Percentiles rank a stretch among this genome's conserved stretches.
Conservation (phyloP, 306 rosid genomes). For the Echinosophora koreensis region DNA sequence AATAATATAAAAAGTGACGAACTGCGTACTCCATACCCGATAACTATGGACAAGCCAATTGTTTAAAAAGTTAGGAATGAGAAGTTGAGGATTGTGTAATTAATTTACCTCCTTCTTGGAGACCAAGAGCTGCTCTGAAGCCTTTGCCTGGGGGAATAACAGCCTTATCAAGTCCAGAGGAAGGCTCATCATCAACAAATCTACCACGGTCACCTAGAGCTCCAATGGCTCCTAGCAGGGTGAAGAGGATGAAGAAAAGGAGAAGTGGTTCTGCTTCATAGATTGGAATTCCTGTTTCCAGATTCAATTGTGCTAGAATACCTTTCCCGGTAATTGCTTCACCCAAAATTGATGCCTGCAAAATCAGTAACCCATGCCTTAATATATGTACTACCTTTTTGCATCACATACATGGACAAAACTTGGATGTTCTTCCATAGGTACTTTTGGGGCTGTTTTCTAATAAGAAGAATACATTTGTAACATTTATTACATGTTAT, state of each 20-base stretch:
- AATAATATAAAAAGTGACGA: too few relatives aligned
- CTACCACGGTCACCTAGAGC: constrained; percentile 93
- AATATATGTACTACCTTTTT: neutral
- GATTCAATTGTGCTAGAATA: constrained; percentile 82
- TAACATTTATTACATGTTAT: too few relatives aligned
- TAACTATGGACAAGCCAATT: too few relatives aligned
- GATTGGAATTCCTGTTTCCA: constrained; percentile 94
- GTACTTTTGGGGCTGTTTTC: too few relatives aligned
- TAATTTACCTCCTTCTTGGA: constrained; percentile 76
- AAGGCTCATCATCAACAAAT: constrained; percentile 84
- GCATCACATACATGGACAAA: neutral
- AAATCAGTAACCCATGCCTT: neutral
- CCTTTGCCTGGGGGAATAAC: constrained; percentile 85
- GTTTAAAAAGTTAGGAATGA: neutral
- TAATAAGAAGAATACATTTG: too few relatives aligned
- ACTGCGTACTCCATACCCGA: too few relatives aligned
- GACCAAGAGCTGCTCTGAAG: constrained; percentile 77
- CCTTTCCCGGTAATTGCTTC: constrained; percentile 96
- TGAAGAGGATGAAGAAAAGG: constrained; percentile 93
- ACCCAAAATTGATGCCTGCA: constrained; percentile 91
- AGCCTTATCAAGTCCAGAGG: constrained; percentile 66
- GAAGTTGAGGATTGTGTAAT: neutral
- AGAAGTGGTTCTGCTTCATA: constrained; percentile 98
- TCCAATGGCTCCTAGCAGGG: constrained; percentile 98
- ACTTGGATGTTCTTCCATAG: too few relatives aligned